phyloP scores from a whole-genome alignment of 2,329 filamentous ascomycete species.

The Chlorencoelia australis region DNA sequence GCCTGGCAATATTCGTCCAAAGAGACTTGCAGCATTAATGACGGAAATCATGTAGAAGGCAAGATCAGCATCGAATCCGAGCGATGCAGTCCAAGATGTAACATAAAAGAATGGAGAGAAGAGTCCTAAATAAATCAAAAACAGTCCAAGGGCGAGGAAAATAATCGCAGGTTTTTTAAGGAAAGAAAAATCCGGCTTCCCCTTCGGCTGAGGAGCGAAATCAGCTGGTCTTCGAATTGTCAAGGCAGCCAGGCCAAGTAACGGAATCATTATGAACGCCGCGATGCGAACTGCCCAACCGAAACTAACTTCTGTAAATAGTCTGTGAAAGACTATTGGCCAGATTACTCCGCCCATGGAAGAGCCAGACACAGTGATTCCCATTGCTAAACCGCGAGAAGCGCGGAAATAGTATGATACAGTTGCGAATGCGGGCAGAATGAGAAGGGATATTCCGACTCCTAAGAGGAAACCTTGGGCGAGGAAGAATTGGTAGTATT shows the following conservation, averaged over 20 bases:
- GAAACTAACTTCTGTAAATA: conserved; percentile 25
- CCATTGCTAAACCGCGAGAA: conserved; percentile 16
- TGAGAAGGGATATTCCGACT: conserved; percentile 17
- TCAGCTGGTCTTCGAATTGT: conserved; percentile 2
- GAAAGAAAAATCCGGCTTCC: conserved; percentile 9
- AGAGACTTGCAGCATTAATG: conserved; percentile 27
- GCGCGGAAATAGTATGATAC: conserved; percentile 11
- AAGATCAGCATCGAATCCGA: conserved; percentile 36
- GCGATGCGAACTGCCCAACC: conserved; percentile 18
- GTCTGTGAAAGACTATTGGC: conserved; percentile 25
- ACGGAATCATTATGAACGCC: conserved; percentile 18
- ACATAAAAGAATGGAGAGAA: conserved; percentile 41
- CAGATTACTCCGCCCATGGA: conserved; percentile 28
- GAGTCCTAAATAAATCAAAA: conserved; percentile 29
- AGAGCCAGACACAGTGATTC: conserved; percentile 22
- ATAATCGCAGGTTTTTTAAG: conserved; percentile 13
- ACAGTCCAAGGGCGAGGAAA: conserved; percentile 14
- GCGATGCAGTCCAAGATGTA: conserved; percentile 30
- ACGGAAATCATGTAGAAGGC: conserved; percentile 41
- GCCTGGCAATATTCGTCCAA: conserved; percentile 1
- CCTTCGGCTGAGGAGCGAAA: conserved; percentile 1
- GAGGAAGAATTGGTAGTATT: conserved; percentile 28
- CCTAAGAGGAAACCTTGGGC: conserved; percentile 20
- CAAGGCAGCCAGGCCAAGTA: conserved; percentile 10
- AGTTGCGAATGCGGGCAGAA: conserved; percentile 16